Evolutionary conservation across 805 yeast genomes (phyloP), one percentile per base, ranked within the genome.

Genomic region (Saccharomycopsis sp.): DNA sequence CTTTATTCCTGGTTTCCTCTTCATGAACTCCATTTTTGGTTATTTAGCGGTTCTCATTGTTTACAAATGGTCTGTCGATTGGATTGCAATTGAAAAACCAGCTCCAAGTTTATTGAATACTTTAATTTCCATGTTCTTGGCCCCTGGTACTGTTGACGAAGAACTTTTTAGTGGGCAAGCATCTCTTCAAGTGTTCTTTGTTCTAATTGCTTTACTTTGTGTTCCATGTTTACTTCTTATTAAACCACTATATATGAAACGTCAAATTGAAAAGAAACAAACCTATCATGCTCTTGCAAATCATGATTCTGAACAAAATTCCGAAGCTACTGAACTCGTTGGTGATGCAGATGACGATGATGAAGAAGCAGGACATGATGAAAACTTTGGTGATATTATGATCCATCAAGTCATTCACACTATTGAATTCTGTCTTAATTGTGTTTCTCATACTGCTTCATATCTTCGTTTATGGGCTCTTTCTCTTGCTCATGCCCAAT

Each of bases 321-420:
- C 26, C 5, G 40, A 26, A 3, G 27, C 39, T 39, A 9, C 20
- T 31, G 27, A 21, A 5, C 13, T 13, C 13, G 29, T 6, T 3
- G 49, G 21, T n/a, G 27, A 31, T 17, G 31, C 35, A 5, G 40
- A 41, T 19, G 49, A 42, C 6, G 54, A 39, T 55, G 64, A 64
- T 14, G 76, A 67, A 38, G 73, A 63, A 36, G 72, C 59, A 36
- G 62, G 62, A 35, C 67, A 60, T 31, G 67, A 63, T 40, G 70
- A 63, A 19, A 57, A 58, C 20, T 73, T 79, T 55, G 81, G 85
- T 39, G 88, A 80, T 52, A 64, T 80, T 17, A 74, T 80, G 65
- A 79, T 80, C 47, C 85, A 80, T 53, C 88, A 80, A 57, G 87
- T 80, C 25, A 80, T 80, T 49, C 86, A 80, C 55, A 80, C 88